A percentile compares a stretch with the other conserved stretches of the same genome.
Evolutionary conservation across 768 basidiomycete species (phyloP).

Genomic region (Clitopilus hobsonii): DNA sequence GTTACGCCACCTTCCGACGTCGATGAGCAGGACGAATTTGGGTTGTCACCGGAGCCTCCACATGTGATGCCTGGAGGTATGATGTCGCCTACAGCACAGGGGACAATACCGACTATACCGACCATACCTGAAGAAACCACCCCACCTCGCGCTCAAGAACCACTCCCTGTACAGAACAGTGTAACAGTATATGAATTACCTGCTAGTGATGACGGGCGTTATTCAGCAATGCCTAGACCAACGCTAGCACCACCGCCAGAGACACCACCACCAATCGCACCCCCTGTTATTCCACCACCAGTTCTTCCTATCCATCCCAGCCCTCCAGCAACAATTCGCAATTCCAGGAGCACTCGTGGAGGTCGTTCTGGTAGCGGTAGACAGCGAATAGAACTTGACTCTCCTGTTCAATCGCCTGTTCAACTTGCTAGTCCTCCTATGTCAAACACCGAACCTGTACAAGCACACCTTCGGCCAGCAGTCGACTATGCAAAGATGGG

Average conservation of each 20-base stretch:
- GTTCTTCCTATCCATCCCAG: not conserved
- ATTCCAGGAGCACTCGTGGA: conserved; percentile 5
- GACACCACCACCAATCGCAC: not conserved
- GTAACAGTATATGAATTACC: conserved; percentile 14
- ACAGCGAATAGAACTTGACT: no score
- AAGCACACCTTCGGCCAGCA: conserved; percentile 25
- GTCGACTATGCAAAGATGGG: conserved; percentile 36
- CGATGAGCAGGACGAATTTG: conserved; percentile 18
- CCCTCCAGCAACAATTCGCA: conserved; percentile 8
- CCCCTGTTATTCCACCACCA: not conserved
- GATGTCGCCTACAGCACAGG: conserved; percentile 15
- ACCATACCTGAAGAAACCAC: conserved; percentile 12
- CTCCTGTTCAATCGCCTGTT: no score
- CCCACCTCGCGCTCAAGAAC: conserved; percentile 4
- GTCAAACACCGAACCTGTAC: conserved; percentile 24
- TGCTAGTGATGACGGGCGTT: conserved; percentile 9
- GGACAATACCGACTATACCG: conserved; percentile 9
- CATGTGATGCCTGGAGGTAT: conserved; percentile 3
- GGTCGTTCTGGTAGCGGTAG: not conserved
- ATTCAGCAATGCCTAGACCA: not conserved
- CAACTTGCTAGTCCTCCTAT: conserved; percentile 6
- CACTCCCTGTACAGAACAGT: no score
- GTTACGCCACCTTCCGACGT: conserved; percentile 25
- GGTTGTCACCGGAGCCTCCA: not conserved
- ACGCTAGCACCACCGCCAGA: conserved; percentile 2